phyloP scores from a whole-genome alignment of 208 protist species.

The Trichomonas gallinae region DNA sequence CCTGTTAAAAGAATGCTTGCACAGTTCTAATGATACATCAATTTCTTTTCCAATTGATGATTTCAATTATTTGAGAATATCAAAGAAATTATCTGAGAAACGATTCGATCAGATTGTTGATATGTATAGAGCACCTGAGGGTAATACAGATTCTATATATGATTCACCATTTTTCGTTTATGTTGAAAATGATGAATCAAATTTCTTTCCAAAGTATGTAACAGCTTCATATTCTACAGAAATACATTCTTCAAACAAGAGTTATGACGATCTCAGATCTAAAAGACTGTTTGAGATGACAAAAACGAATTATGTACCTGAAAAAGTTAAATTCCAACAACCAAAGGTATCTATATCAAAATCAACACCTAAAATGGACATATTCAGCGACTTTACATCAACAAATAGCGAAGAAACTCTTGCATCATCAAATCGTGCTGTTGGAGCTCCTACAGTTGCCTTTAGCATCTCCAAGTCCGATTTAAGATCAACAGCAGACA shows the following conservation, averaged over 20 bases:
- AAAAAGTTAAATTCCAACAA: no score
- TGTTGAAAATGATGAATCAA: neutral
- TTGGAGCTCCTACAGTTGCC: neutral
- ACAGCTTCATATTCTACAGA: neutral
- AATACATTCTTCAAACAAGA: neutral
- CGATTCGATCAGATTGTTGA: neutral
- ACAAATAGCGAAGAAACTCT: neutral
- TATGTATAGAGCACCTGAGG: neutral
- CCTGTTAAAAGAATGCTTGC: neutral
- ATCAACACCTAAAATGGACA: neutral
- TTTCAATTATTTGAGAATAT: neutral
- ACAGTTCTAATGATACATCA: neutral
- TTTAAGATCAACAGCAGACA: neutral
- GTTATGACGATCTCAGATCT: neutral
- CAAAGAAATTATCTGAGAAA: neutral
- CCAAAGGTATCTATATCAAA: neutral
- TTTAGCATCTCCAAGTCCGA: neutral
- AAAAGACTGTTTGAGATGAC: neutral
- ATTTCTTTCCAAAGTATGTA: neutral
- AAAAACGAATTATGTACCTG: neutral
- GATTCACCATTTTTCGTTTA: neutral
- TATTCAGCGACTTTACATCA: neutral
- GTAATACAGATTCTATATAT: neutral
- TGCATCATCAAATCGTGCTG: neutral
- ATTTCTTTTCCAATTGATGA: neutral